phyloP scores from a whole-genome alignment of 2,329 filamentous ascomycete species.

The Colletotrichum viniferum region DNA sequence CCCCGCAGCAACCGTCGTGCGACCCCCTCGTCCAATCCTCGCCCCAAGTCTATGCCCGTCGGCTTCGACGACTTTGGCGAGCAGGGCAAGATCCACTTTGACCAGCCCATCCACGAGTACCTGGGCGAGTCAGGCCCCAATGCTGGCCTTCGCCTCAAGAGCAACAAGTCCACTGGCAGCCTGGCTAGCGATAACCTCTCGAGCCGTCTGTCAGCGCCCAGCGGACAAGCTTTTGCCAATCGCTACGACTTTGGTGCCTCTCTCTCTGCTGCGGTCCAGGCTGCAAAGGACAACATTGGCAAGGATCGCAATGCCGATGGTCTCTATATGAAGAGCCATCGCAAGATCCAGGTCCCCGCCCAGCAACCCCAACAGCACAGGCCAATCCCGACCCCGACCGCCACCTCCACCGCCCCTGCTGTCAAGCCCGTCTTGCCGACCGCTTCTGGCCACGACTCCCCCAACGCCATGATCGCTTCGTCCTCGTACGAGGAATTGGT shows the following conservation, averaged over 20 bases:
- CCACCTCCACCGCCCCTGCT: slow-evolving; percentile 8
- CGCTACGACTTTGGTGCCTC: slow-evolving; percentile 98
- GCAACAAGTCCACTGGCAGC: slow-evolving; percentile 66
- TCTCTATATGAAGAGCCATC: slow-evolving; percentile 60
- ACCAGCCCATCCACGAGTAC: slow-evolving; percentile 64
- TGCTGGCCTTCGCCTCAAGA: slow-evolving; percentile 70
- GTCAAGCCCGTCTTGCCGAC: slow-evolving; percentile 12
- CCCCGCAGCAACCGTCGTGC: slow-evolving; percentile 70
- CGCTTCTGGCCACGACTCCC: slow-evolving; percentile 52
- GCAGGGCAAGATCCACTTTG: slow-evolving; percentile 61
- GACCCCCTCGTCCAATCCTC: slow-evolving; percentile 43
- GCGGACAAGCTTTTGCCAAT: slow-evolving; percentile 81
- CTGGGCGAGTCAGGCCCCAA: slow-evolving; percentile 65
- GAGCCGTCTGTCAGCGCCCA: slow-evolving; percentile 56
- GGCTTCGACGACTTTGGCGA: slow-evolving; percentile 75
- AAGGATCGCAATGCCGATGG: slow-evolving; percentile 56
- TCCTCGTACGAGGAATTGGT: slow-evolving; percentile 95
- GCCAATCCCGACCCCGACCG: not conserved
- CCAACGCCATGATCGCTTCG: slow-evolving; percentile 70
- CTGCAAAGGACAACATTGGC: slow-evolving; percentile 67
- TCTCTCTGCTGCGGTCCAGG: slow-evolving; percentile 79
- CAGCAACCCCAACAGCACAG: slow-evolving; percentile 18
- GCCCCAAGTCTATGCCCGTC: slow-evolving; percentile 59
- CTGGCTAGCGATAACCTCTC: slow-evolving; percentile 67
- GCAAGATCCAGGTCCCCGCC: slow-evolving; percentile 35